Percentiles rank a stretch among this genome's conserved stretches.
Evolutionary conservation across 345 rosid species (phyloP).

Genomic region (Punica granatum): DNA sequence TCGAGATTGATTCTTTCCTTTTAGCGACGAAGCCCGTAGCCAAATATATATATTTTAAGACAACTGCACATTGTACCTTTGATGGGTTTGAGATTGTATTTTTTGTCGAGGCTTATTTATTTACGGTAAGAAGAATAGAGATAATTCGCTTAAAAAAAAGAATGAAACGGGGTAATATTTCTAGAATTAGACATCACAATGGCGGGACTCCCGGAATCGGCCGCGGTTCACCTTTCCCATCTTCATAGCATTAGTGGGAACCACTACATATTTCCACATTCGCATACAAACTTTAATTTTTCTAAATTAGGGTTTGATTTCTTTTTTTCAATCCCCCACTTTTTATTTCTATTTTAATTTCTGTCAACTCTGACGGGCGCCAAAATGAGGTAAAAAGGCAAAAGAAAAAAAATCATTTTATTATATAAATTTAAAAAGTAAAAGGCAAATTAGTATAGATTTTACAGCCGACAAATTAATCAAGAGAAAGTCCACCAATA

Average conservation of each 20-base stretch:
- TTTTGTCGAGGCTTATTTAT: no score
- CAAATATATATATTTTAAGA: no score
- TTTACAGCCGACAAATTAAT: not conserved
- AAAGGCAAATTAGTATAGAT: not conserved
- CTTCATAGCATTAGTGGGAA: not conserved
- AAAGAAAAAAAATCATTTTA: not conserved
- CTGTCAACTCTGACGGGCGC: not conserved
- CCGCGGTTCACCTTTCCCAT: not conserved
- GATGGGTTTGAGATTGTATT: no score
- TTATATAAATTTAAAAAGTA: not conserved
- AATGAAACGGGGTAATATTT: no score
- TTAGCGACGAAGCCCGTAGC: no score
- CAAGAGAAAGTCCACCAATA: not conserved
- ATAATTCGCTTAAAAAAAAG: no score
- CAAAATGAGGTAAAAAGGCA: not conserved
- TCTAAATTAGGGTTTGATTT: not conserved
- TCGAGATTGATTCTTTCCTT: no score
- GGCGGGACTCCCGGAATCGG: not conserved
- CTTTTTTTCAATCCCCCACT: not conserved
- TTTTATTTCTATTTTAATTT: not conserved
- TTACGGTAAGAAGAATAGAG: no score
- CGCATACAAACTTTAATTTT: not conserved
- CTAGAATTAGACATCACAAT: not conserved
- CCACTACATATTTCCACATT: not conserved
- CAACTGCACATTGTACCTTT: no score